Percentiles rank a stretch among this genome's conserved stretches.
Conservation (phyloP, 2,329 filamentous ascomycete genomes). For the Aotearoamyces nothofagi region DNA sequence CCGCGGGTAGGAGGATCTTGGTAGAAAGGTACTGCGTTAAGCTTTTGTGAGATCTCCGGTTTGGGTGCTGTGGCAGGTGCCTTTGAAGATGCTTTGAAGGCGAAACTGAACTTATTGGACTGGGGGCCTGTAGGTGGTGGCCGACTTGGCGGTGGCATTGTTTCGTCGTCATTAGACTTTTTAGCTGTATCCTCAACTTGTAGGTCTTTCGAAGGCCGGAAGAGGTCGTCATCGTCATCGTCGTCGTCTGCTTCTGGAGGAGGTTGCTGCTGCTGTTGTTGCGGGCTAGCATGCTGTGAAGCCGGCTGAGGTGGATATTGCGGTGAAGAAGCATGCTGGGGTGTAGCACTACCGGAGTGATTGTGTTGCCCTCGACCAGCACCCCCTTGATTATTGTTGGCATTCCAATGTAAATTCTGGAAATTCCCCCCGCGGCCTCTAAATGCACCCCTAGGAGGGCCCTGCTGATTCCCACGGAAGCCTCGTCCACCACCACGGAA, state of each 20-base stretch:
- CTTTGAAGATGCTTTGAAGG: slow-evolving; percentile 65
- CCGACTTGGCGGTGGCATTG: slow-evolving; percentile 39
- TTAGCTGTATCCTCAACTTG: slow-evolving; percentile 46
- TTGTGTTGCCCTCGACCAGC: slow-evolving; percentile 30
- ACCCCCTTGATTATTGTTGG: slow-evolving; percentile 29
- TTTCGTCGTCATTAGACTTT: slow-evolving; percentile 28
- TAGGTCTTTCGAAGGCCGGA: slow-evolving; percentile 47
- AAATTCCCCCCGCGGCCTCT: slow-evolving; percentile 40
- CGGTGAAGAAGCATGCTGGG: slow-evolving; percentile 18
- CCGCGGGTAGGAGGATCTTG: slow-evolving; percentile 12
- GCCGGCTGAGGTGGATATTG: slow-evolving; percentile 12
- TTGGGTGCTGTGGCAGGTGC: slow-evolving; percentile 40
- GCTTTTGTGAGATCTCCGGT: slow-evolving; percentile 49
- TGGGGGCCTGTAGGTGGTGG: slow-evolving; percentile 28
- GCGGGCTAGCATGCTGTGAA: slow-evolving; percentile 12
- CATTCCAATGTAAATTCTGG: slow-evolving; percentile 59
- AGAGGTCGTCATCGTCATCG: slow-evolving; percentile 43
- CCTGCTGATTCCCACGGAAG: slow-evolving; percentile 45
- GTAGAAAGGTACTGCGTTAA: slow-evolving; percentile 35
- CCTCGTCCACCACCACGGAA: slow-evolving; percentile 32
- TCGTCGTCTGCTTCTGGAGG: slow-evolving; percentile 19
- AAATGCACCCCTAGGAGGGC: slow-evolving; percentile 26
- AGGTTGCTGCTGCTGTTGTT: slow-evolving; percentile 19
- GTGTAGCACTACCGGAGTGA: slow-evolving; percentile 22
- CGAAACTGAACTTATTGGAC: slow-evolving; percentile 74